These are phyloP conservation scores for Zasmidium angulare DNA, from an alignment of 2,329 filamentous ascomycete species.

Conservation along the genomic window DNA sequence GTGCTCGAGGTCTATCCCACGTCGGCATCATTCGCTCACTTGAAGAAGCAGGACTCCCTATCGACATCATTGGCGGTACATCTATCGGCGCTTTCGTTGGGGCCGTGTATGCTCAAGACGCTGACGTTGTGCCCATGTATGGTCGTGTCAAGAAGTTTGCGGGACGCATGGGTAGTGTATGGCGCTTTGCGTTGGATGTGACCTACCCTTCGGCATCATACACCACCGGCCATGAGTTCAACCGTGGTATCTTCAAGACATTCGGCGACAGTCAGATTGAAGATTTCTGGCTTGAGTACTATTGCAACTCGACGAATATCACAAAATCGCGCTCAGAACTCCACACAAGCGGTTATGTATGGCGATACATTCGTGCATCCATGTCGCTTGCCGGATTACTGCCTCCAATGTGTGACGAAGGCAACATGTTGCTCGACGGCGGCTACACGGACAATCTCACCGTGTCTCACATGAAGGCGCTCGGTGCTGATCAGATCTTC, in stretches of 20 bases:
- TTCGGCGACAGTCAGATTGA: slow-evolving; percentile 97
- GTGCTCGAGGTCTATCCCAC: slow-evolving; percentile 86
- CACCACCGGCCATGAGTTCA: slow-evolving; percentile 98
- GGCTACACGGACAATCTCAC: slow-evolving; percentile 98
- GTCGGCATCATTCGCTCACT: slow-evolving; percentile 92
- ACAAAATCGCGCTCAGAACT: slow-evolving; percentile 89
- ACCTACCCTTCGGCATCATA: slow-evolving; percentile 97
- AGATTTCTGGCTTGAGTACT: slow-evolving; percentile 98
- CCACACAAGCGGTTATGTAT: slow-evolving; percentile 94
- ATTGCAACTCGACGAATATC: slow-evolving; percentile 99
- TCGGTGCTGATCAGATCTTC: slow-evolving; percentile 92
- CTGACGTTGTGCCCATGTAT: slow-evolving; percentile 95
- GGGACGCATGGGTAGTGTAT: slow-evolving; percentile 97
- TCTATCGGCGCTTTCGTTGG: slow-evolving; percentile 97
- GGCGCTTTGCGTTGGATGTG: slow-evolving; percentile 94
- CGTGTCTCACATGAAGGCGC: slow-evolving; percentile 92
- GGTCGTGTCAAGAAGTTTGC: slow-evolving; percentile 96
- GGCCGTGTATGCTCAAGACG: slow-evolving; percentile 90
- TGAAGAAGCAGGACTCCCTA: slow-evolving; percentile 93
- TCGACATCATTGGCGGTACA: slow-evolving; percentile 92
- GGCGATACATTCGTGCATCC: slow-evolving; percentile 92
- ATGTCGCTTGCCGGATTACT: slow-evolving; percentile 94
- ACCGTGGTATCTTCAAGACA: slow-evolving; percentile 96
- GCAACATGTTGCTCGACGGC: slow-evolving; percentile 92
- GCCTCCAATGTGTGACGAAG: slow-evolving; percentile 93